phyloP scores from a whole-genome alignment of 2,329 filamentous ascomycete genomes.

The Talaromyces piceae region DNA sequence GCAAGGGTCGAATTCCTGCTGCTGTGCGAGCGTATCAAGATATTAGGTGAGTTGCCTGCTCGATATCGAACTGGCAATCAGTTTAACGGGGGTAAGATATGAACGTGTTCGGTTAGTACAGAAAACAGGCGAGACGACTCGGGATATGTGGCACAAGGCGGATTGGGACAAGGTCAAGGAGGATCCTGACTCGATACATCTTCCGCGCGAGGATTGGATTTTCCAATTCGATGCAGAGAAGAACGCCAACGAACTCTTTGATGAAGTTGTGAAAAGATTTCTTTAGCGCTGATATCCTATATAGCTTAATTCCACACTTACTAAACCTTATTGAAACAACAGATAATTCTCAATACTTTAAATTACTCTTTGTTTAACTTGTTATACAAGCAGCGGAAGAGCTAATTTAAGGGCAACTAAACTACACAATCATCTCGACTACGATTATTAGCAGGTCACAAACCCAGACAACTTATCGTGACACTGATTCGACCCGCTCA shows the following conservation, averaged over 20 bases:
- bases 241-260: conserved; percentile 37
- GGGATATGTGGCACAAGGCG: conserved; percentile 48
- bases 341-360: too few species aligned
- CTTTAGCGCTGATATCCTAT: conserved; percentile 5
- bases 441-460: too few species aligned
- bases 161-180: conserved; percentile 42
- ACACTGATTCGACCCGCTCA: too few species aligned
- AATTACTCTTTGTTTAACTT: too few species aligned
- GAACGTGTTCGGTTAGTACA: conserved; percentile 43
- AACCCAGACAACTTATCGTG: too few species aligned
- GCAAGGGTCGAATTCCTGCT: conserved; percentile 27
- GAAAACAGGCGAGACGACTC: conserved; percentile 41
- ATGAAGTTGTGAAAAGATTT: conserved; percentile 20
- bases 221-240: conserved; percentile 44
- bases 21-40: conserved; percentile 40
- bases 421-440: too few species aligned
- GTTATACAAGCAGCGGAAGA: too few species aligned
- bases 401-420: too few species aligned
- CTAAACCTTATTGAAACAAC: too few species aligned
- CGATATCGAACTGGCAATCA: not conserved
- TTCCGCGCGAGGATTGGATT: conserved; percentile 44
- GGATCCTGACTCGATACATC: conserved; percentile 35
- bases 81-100: conserved; percentile 25
- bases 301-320: too few species aligned
- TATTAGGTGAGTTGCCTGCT: conserved; percentile 19